Base-by-base conservation (phyloP, 2,329 filamentous ascomycete species). In the Microsporum ferrugineum region DNA sequence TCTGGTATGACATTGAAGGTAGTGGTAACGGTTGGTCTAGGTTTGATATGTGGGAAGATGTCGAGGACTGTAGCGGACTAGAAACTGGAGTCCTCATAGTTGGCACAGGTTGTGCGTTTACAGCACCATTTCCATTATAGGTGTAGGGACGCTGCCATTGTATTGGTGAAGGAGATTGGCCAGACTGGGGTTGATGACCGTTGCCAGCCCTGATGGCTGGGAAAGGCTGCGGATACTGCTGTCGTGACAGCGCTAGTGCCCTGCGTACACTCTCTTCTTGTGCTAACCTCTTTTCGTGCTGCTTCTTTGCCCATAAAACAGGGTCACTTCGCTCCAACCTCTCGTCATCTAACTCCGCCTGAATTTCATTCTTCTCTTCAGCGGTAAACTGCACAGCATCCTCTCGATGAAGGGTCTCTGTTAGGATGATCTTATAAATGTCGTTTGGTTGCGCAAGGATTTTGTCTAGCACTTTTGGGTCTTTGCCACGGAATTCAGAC, bases 371-470 rank as follows among this genome's bases (percentile, higher is more conserved):
- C 7, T 77, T 70, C 64, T 91, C 87, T 58, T 87, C 83, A 0
- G 77, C 75, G 0, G 84, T 85, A 36, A 55, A 36, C 36, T 55
- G 51, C 27, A 91, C 83, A 8, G 81, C 75, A 61, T 88, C 86
- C 64, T 91, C 86, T 65, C 83, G 79, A 65, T 88, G 85, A 65
- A 90, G 89, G 0, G 86, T 86, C 65, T 92, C 87, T 0, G 86
- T 88, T 43, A 86, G 80, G 2, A 82, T 79, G 61, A 92, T 84
- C 1, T 71, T 60, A 67, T 70, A 57, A 56, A 77, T 72, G 57
- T 67, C 66, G 27, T 67, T 58, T 14, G 63, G 55, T 5, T 65
- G 62, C 41, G 66, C 63, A n/a, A 75, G 66, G n/a, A 76, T 73
- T 55, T 75, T 73, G 68, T 95, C 90, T 47, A 87, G 71, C 2